These are phyloP conservation scores for Ensete ventricosum DNA, from an alignment of 176 grass and related monocot species.

Conservation along the genomic window DNA sequence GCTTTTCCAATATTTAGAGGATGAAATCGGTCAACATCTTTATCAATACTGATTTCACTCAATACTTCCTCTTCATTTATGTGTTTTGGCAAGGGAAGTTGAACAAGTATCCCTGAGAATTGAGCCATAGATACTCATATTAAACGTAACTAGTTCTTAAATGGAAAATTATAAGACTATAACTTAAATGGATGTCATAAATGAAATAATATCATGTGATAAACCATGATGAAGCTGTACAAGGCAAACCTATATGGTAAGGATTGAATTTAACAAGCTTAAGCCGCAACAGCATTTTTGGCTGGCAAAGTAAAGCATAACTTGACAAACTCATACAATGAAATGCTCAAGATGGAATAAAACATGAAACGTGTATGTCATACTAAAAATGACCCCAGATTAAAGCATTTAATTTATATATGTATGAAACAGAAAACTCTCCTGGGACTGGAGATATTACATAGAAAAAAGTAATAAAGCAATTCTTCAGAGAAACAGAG, in stretches of 20 bases:
- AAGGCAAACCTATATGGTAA: not conserved
- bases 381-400: too few relatives aligned
- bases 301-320: not conserved
- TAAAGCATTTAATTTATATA: too few relatives aligned
- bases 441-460: too few relatives aligned
- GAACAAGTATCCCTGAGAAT: slow-evolving; percentile 72
- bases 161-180: not conserved
- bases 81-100: slow-evolving; percentile 88
- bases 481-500: too few relatives aligned
- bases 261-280: not conserved
- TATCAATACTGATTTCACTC: slow-evolving; percentile 62
- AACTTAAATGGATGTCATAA: not conserved
- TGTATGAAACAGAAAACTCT: too few relatives aligned
- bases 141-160: not conserved
- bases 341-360: too few relatives aligned
- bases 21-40: slow-evolving; percentile 97
- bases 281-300: not conserved
- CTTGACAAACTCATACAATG: not conserved
- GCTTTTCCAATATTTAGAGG: slow-evolving; percentile 89
- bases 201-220: not conserved
- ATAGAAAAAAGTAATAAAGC: too few relatives aligned
- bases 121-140: not conserved
- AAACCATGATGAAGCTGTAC: not conserved
- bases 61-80: slow-evolving; percentile 90
- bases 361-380: too few relatives aligned